phyloP scores from a whole-genome alignment of 768 basidiomycete genomes.

The Rhizopogon vesiculosus region DNA sequence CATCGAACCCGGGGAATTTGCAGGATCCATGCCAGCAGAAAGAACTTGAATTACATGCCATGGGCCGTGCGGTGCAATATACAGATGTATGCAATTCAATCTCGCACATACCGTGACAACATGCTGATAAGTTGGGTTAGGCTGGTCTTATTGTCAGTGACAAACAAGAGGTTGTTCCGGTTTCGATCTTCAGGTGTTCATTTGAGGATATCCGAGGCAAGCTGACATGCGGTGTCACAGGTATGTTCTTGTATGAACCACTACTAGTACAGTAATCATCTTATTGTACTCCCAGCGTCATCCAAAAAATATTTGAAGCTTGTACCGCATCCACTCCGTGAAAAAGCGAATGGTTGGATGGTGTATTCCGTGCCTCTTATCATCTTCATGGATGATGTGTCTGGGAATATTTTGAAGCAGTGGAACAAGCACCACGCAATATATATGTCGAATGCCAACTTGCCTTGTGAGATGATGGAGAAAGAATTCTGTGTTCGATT shows the following conservation, averaged over 20 bases:
- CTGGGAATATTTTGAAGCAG: constrained; percentile 38
- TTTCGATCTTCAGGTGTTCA: background rate
- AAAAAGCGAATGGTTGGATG: constrained; percentile 5
- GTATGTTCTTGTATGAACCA: background rate
- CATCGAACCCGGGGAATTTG: background rate
- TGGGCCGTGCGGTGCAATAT: constrained; percentile 2
- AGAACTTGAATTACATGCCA: background rate
- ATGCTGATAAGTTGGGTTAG: background rate
- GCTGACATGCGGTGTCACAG: constrained; percentile 2
- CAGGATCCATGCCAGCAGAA: background rate
- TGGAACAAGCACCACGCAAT: constrained; percentile 44
- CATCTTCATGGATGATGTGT: constrained; percentile 33
- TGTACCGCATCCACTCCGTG: constrained; percentile 8
- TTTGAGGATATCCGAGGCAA: background rate
- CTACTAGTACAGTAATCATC: background rate
- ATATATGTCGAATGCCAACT: constrained; percentile 31
- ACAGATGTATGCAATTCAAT: background rate
- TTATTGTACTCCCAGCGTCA: background rate
- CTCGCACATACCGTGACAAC: background rate
- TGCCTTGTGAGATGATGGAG: constrained; percentile 30
- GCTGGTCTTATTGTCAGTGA: constrained; percentile 3
- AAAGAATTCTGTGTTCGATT: constrained; percentile 36
- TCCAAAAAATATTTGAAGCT: background rate
- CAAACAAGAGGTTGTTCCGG: background rate
- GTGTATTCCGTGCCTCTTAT: background rate